Conservation (phyloP, 1,284 basidiomycete genomes). For the Leccinum pachyderme region DNA sequence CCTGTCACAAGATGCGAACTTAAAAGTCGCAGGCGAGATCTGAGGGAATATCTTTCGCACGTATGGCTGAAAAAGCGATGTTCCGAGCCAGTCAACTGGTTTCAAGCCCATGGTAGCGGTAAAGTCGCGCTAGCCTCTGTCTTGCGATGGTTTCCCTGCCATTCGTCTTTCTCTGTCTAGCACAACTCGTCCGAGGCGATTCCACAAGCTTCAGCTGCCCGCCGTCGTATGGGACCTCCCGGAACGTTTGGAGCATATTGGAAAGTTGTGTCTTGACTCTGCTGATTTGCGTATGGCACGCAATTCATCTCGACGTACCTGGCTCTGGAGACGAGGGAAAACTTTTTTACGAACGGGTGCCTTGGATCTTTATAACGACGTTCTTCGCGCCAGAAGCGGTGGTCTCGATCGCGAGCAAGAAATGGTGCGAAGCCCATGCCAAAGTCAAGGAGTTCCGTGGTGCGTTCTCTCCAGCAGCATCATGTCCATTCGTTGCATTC, state of each 20-base stretch:
- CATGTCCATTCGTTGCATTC: background rate
- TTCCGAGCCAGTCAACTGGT: no score
- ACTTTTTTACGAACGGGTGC: background rate
- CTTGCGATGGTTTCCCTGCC: background rate
- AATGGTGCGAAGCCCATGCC: background rate
- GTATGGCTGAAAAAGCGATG: background rate
- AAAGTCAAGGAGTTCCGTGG: background rate
- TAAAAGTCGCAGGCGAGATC: background rate
- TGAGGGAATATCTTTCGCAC: background rate
- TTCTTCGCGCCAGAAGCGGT: background rate
- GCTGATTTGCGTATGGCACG: background rate
- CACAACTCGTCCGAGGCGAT: background rate
- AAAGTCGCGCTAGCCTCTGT: background rate
- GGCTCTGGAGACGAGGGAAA: background rate
- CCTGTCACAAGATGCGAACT: background rate
- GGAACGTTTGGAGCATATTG: background rate
- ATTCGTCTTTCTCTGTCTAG: background rate
- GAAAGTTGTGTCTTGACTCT: background rate
- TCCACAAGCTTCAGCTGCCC: background rate
- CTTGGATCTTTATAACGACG: background rate
- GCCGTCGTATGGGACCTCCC: background rate
- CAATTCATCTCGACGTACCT: background rate
- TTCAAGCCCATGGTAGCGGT: background rate
- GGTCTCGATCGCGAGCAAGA: background rate
- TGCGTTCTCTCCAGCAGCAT: background rate